Conservation (phyloP, 83 land plant genomes). For the Thuja plicata region DNA sequence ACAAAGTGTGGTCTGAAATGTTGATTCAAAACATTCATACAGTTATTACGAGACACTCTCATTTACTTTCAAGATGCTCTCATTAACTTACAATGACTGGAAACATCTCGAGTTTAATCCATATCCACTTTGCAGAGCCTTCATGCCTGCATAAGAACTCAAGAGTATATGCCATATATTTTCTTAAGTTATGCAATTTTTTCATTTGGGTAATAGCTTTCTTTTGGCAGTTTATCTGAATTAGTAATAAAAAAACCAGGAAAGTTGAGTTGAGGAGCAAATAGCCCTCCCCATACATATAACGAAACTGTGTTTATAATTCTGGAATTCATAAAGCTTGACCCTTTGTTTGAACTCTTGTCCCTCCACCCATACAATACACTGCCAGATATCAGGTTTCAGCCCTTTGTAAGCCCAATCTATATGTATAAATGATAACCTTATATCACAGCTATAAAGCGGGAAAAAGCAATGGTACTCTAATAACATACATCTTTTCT, state of each 20-base stretch:
- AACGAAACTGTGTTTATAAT: too few relatives aligned
- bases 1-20: too few relatives aligned
- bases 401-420: background rate
- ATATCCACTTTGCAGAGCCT: background rate
- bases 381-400: background rate
- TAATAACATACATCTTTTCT: background rate
- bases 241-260: background rate
- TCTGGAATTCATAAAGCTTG: background rate
- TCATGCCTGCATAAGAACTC: background rate
- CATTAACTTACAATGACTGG: too few relatives aligned
- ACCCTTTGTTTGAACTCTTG: background rate
- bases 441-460: background rate
- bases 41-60: too few relatives aligned
- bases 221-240: background rate
- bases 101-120: too few relatives aligned
- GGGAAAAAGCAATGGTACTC: background rate
- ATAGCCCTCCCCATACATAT: background rate
- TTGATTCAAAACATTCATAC: too few relatives aligned
- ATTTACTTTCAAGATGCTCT: too few relatives aligned
- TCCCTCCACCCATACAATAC: background rate
- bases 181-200: background rate
- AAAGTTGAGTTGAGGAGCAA: background rate
- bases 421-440: background rate
- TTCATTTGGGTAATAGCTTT: background rate
- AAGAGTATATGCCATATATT: background rate